Evolutionary conservation across 495 filamentous ascomycete genomes (phyloP), one percentile per base, ranked within the genome.

Genomic region (Aspergillus coremiiformis): DNA sequence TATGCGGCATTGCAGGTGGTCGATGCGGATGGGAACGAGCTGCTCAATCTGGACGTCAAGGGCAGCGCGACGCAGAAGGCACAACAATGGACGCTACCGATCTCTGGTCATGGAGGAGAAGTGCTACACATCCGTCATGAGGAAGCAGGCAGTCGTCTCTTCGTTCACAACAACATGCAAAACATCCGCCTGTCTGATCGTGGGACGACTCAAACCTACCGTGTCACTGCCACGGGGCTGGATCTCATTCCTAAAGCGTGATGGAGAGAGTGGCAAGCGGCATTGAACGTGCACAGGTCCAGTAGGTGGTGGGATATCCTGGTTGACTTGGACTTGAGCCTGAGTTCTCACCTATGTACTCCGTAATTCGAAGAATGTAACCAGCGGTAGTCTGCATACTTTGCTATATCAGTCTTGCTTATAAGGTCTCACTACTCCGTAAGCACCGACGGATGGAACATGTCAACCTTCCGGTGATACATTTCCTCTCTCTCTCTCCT

Each of bases 111-210:
- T 2, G 30, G 47, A 5, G 47, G 10, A 10, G 47, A 39, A 22
- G 30, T 37, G 26, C 19, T 49, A 29, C 21, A 49, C 14, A 49
- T 49, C 19, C 27, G 30, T n/a, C 47, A 49, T 49, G 47, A 49
- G 21, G 35, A 49, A 30, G 27, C 27, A 11, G 8, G 27, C 27
- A 30, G 8, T 1, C 27, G 27, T 1, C 7, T 30, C 8, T 30
- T 30, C 7, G 24, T 35, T 12, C 37, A 11, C 19, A 49, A 49
- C 19, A 22, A 32, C 17, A 49, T 39, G 21, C 47, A 49, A 15
- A 39, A 37, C 7, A 27, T 1, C 6, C 44, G 47, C 19, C 20
- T 49, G 2, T 35, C 47, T 24, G 21, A 24, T 32, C 29, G 47
- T 23, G 30, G 39, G 8, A 49, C n/a, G 20, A 12, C n/a, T 9